Base-by-base conservation (phyloP, 805 yeast genomes). In the Cyberlindnera suaveolens region DNA sequence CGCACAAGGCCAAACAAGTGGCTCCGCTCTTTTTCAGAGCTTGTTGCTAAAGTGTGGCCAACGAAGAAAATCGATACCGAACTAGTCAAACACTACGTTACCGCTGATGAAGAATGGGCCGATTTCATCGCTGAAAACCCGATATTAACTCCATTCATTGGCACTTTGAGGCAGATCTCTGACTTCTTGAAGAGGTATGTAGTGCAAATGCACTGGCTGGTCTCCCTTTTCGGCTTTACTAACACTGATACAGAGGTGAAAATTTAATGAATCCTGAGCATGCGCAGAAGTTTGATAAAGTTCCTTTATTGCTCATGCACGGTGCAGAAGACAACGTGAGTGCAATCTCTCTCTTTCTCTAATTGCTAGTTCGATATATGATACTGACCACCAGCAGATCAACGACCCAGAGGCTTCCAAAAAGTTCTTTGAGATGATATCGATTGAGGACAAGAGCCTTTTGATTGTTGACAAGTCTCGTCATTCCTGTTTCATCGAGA, bases 301-400 rank as follows among this genome's bases (percentile, higher is more conserved):
- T 23, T 23, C 78, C 85, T 0, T 52, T 83, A 5, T 58, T 80
- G 29, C 62, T 85, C 10, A 51, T 77, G 35, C 91, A 84, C 57
- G 89, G 91, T 26, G 65, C 68, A 8, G 64, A 61, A n/a, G 95
- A 85, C 58, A 62, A 70, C 31, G 71, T 83, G 51, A 82, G 80
- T 57, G 74, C 63, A 15, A 78, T 5, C 17, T n/a, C 15, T 19
- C 23, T 10, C 15, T 19, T 6, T 10, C 27, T 23, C 27, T 8
- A 23, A 23, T 8, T 2, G 18, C 16, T 16, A 20, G 17, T 18
- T 13, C 4, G 15, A 26, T 16, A 18, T n/a, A 19, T 6, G 15
- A 32, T 16, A 40, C 47, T 45, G 39, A 43, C 42, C 7, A 11
- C 11, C 11, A 19, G 13, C n/a, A 67, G 87, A 70, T 85, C 51